Base-by-base conservation (phyloP, 495 filamentous ascomycete species). In the Hyaloscypha bicolor region DNA sequence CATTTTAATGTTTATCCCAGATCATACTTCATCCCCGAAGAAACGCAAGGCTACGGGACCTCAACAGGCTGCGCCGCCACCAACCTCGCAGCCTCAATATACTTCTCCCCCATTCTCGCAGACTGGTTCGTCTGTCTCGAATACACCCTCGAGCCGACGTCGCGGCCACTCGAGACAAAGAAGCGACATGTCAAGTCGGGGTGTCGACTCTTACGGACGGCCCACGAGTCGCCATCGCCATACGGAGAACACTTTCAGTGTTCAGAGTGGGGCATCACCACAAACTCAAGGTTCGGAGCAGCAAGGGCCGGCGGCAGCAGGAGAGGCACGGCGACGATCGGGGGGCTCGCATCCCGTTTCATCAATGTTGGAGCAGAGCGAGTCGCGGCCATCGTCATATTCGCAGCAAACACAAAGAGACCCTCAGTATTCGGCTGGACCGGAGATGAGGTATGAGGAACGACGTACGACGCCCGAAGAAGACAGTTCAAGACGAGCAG, bases 31-130 rank as follows among this genome's bases (percentile, higher is more conserved):
- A 62, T 91, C 90, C 42, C 90, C 90, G 21, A 89, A 88, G 73
- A 92, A 92, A 75, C 84, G 90, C 70, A 93, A 93, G 78, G 87
- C 87, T 55, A 83, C 84, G 71, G 87, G 87, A 65, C 81, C 83
- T 21, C 88, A 89, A 66, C 82, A 82, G 68, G 69, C 86, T 25
- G 80, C 80, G 31, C 87, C 86, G 63, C 81, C 85, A 51, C 85
- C 88, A 67, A 83, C 77, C 65, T 69, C 74, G 35, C 79, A 83
- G 61, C 77, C 81, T 25, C 83, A 82, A 57, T 82, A 82, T 55
- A 81, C 84, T 64, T 86, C 86, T 55, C 83, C 85, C 6, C 80
- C 83, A 14, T 83, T 85, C 69, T 86, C 85, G 37, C 83, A 86
- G 14, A 81, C 86, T 21, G 82, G 84, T 42, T 83, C 84, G 30